phyloP scores from a whole-genome alignment of 345 rosid species.

The Adansonia digitata region DNA sequence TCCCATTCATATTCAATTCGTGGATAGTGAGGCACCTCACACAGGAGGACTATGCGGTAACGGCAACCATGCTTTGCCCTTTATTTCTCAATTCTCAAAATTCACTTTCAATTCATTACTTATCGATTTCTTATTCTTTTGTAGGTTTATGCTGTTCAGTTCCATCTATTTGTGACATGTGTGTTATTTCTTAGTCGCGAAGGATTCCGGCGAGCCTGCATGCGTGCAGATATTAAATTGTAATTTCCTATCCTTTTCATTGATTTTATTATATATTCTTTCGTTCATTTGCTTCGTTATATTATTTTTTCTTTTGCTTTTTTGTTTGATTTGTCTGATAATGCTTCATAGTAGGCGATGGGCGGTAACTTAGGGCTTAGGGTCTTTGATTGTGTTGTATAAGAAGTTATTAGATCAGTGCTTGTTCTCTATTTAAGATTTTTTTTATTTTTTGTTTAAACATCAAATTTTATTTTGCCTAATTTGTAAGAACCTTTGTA shows the following conservation, averaged over 20 bases:
- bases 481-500: neutral
- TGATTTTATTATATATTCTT: neutral
- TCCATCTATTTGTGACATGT: conserved; percentile 85
- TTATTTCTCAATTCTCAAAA: neutral
- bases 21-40: conserved; percentile 87
- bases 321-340: neutral
- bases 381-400: neutral
- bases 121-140: conserved; percentile 13
- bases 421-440: neutral
- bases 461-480: neutral
- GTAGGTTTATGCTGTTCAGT: conserved; percentile 86
- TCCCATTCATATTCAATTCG: conserved; percentile 78
- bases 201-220: conserved; percentile 86
- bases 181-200: conserved; percentile 90
- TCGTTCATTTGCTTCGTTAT: neutral
- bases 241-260: conserved; percentile 14
- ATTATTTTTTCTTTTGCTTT: neutral
- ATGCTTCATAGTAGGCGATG: neutral
- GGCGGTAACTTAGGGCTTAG: neutral
- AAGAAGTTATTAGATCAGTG: neutral
- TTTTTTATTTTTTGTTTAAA: neutral
- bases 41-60: conserved; percentile 74
- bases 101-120: neutral
- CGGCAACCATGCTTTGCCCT: neutral
- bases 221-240: conserved; percentile 78